These are phyloP conservation scores for Penicillium sp. DNA, from an alignment of 2,329 filamentous ascomycete genomes.

Conservation along the genomic window DNA sequence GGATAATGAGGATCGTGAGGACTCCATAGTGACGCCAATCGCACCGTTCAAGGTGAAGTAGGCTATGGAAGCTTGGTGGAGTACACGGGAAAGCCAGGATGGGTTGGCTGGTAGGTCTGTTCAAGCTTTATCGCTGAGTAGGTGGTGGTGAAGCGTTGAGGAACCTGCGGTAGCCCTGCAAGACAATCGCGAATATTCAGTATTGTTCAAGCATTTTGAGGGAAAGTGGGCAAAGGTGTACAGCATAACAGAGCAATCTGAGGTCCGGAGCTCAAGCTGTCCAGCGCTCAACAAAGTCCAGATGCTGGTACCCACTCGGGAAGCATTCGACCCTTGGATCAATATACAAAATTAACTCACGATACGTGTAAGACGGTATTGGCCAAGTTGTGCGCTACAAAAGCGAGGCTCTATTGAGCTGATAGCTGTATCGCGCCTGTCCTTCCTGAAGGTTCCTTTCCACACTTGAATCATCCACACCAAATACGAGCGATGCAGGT, in stretches of 20 bases:
- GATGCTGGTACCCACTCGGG: not conserved
- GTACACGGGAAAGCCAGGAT: no score
- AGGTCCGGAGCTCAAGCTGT: not conserved
- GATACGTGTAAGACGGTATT: not conserved
- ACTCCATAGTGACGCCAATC: constrained; percentile 37
- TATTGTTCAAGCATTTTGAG: not conserved
- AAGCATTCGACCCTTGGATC: not conserved
- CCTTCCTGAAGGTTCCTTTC: no score
- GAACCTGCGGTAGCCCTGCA: not conserved
- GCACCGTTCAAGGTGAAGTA: not conserved
- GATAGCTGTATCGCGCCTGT: not conserved
- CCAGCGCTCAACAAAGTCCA: not conserved
- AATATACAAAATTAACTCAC: not conserved
- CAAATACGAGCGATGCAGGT: not conserved
- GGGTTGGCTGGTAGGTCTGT: not conserved
- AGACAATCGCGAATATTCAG: not conserved
- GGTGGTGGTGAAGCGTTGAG: no score
- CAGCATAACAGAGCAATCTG: not conserved
- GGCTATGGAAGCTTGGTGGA: not conserved
- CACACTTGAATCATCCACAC: not conserved
- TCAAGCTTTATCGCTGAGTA: not conserved
- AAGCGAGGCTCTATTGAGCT: not conserved
- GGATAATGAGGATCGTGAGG: constrained; percentile 38
- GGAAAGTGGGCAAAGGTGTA: not conserved
- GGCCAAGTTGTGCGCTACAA: not conserved